Conservation (phyloP, 2,329 filamentous ascomycete species). For the Penicillium sp. region DNA sequence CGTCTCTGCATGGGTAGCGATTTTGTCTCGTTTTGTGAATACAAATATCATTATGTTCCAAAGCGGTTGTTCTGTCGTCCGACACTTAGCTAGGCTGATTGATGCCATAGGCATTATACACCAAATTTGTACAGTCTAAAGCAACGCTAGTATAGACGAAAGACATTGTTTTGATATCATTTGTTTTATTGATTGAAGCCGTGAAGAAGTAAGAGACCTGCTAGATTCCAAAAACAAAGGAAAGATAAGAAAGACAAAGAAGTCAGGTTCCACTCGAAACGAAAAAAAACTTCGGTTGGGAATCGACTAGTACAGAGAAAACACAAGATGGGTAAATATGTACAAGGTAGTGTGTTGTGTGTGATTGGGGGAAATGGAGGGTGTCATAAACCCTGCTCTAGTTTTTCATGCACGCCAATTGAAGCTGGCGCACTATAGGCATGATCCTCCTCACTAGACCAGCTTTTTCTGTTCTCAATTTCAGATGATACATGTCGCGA, state of each 20-base stretch:
- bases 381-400: slow-evolving; percentile 16
- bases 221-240: slow-evolving; percentile 29
- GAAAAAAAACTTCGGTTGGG: slow-evolving; percentile 19
- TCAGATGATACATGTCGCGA: background rate
- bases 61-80: background rate
- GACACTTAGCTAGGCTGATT: background rate
- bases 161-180: background rate
- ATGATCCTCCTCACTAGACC: slow-evolving; percentile 7
- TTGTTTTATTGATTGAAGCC: slow-evolving; percentile 12
- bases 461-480: slow-evolving; percentile 4
- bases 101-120: background rate
- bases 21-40: slow-evolving; percentile 29
- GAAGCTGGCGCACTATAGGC: slow-evolving; percentile 4
- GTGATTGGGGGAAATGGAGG: slow-evolving; percentile 11
- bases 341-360: slow-evolving; percentile 26
- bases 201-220: slow-evolving; percentile 22
- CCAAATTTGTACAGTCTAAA: background rate
- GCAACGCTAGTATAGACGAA: background rate
- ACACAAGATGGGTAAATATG: slow-evolving; percentile 30
- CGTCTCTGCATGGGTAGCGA: slow-evolving; percentile 31
- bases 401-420: slow-evolving; percentile 16
- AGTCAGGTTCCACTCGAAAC: slow-evolving; percentile 14
- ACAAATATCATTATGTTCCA: slow-evolving; percentile 19
- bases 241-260: slow-evolving; percentile 28
- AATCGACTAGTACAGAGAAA: slow-evolving; percentile 34